These are phyloP conservation scores for Eucalyptus erythrocorys DNA, from an alignment of 345 rosid genomes.

Conservation along the genomic window DNA sequence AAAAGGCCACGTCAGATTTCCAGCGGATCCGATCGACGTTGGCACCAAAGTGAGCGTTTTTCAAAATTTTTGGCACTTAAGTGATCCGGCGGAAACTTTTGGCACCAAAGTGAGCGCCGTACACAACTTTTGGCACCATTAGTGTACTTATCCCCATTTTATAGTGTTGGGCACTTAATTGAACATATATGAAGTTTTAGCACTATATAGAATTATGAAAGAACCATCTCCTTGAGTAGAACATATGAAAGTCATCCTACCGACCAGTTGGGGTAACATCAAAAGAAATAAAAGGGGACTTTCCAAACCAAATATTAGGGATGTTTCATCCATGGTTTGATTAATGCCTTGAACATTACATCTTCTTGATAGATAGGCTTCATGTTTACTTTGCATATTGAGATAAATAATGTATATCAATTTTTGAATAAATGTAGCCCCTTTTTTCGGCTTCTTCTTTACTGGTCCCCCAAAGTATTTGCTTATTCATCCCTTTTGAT, in stretches of 20 bases:
- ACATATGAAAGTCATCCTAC: not conserved
- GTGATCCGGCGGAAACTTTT: too few relatives aligned
- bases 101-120: too few relatives aligned
- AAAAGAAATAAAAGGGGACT: not conserved
- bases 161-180: not conserved
- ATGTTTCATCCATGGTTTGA: not conserved
- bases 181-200: not conserved
- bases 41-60: too few relatives aligned
- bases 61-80: too few relatives aligned
- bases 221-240: not conserved
- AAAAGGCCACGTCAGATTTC: too few relatives aligned
- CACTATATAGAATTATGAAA: not conserved
- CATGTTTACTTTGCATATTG: not conserved
- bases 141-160: too few relatives aligned
- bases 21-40: too few relatives aligned
- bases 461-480: not conserved
- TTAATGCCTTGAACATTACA: not conserved
- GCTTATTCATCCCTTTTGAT: not conserved
- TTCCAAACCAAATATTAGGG: not conserved
- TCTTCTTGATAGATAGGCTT: not conserved
- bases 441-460: not conserved
- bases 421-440: not conserved
- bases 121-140: too few relatives aligned
- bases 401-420: not conserved
- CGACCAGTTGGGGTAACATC: not conserved